Base-by-base conservation (phyloP, 345 rosid species). In the Rhizophora mangle region DNA sequence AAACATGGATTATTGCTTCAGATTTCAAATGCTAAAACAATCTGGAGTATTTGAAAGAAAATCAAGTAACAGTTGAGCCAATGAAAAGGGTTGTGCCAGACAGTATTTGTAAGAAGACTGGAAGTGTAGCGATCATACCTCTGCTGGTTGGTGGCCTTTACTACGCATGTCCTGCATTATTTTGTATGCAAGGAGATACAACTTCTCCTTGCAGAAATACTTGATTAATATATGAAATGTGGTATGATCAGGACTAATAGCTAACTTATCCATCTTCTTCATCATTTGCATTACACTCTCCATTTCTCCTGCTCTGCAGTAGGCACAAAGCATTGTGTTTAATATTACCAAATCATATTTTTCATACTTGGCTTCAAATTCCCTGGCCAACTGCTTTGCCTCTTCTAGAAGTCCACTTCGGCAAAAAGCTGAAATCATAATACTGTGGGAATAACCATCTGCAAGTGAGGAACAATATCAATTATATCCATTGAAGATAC, bases 371-470 rank as follows among this genome's bases (percentile, higher is more conserved):
- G 83, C 70, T 75, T 91, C 95, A 72, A 88, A 88, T 46, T 94
- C 96, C 76, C 65, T 81, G 37, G 96, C 88, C 75, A 91, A 73
- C 65, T 79, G 69, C 78, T 84, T 91, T 73, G 98, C 98, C 86
- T 91, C 96, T 84, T 86, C 87, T 47, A 94, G 79, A 76, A 74
- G 90, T 63, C 85, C 86, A 73, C 71, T 75, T 72, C 91, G 88
- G 73, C 95, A 94, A 75, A 88, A 79, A 71, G 97, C 90, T 61
- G 96, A 80, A 69, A 94, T 89, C 97, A 94, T 91, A 76, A 91
- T 91, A 69, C 98, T 89, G 81, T 89, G 86, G 21, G 97, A 82
- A 81, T 87, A 91, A 68, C 98, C 97, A 87, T 88, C 98, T 91
- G 89, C 73, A 69, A 43, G 69, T 52, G 27, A 64, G 37, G 37